A percentile compares a stretch with the other conserved stretches of the same genome.
Evolutionary conservation across 352 stramenopile genomes (phyloP).

Genomic region (Vaucheria bursata): DNA sequence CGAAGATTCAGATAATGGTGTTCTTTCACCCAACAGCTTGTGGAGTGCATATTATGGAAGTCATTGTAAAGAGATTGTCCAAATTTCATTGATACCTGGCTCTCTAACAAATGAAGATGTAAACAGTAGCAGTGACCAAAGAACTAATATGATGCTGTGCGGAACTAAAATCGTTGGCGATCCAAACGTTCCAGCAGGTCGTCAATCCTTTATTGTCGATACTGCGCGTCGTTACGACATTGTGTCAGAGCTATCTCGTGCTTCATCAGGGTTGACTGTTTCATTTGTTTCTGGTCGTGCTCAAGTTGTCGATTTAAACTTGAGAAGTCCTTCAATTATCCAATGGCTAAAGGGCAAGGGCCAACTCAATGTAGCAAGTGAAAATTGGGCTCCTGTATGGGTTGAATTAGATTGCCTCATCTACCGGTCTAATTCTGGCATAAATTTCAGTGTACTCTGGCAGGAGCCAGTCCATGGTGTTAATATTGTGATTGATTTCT

Average conservation of each 20-base stretch:
- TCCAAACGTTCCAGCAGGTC: not conserved
- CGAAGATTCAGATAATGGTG: not conserved
- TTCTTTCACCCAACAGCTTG: not conserved
- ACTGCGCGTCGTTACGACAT: not conserved
- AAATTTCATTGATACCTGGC: not conserved
- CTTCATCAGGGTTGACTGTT: not conserved
- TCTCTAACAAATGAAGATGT: not conserved
- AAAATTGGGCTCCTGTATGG: not conserved
- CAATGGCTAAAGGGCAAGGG: not conserved
- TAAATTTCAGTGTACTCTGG: not conserved
- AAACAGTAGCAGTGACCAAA: not conserved
- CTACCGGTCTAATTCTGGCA: not conserved
- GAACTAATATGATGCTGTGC: not conserved
- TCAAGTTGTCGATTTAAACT: not conserved
- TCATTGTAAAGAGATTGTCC: not conserved
- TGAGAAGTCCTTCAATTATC: not conserved
- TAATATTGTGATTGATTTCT: not conserved
- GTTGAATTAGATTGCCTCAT: constrained; percentile 1
- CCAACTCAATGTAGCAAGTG: not conserved
- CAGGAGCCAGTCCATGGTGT: not conserved
- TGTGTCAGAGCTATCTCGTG: not conserved
- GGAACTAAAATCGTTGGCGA: constrained; percentile 4
- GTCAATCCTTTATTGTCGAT: not conserved
- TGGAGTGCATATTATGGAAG: not conserved
- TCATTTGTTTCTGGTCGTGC: not conserved